phyloP scores from a whole-genome alignment of 148 eudicot genomes.

The Limonium bicolor region DNA sequence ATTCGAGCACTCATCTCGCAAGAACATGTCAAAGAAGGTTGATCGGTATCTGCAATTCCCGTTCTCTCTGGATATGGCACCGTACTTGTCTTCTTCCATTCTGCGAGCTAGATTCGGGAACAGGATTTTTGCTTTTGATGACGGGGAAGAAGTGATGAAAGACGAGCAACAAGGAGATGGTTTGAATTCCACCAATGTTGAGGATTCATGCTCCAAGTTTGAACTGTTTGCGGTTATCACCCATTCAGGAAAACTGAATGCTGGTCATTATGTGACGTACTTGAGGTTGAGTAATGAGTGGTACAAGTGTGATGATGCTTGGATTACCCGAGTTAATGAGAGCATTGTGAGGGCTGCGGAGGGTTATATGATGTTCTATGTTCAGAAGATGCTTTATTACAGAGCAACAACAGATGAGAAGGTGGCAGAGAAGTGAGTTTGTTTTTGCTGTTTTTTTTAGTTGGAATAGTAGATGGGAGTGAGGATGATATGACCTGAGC shows the following conservation, averaged over 20 bases:
- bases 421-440: too few relatives aligned
- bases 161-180: constrained; percentile 28
- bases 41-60: constrained; percentile 74
- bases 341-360: constrained; percentile 58
- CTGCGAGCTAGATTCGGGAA: constrained; percentile 57
- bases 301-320: constrained; percentile 85
- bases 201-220: constrained; percentile 48
- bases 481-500: too few relatives aligned
- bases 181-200: too few relatives aligned
- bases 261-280: constrained; percentile 70
- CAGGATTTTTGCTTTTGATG: constrained; percentile 35
- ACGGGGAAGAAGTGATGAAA: too few relatives aligned
- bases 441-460: too few relatives aligned
- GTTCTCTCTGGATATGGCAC: constrained; percentile 61
- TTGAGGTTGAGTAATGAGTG: constrained; percentile 60
- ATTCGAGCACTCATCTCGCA: constrained; percentile 48
- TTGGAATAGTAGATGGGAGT: too few relatives aligned
- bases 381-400: constrained; percentile 65
- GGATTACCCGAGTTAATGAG: constrained; percentile 61
- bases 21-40: constrained; percentile 49
- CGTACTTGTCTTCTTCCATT: constrained; percentile 65
- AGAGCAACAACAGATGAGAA: too few relatives aligned
- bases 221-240: constrained; percentile 75
- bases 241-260: constrained; percentile 51
- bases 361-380: constrained; percentile 79